Conservation (phyloP, 805 yeast genomes). For the Candida yuanshanica region DNA sequence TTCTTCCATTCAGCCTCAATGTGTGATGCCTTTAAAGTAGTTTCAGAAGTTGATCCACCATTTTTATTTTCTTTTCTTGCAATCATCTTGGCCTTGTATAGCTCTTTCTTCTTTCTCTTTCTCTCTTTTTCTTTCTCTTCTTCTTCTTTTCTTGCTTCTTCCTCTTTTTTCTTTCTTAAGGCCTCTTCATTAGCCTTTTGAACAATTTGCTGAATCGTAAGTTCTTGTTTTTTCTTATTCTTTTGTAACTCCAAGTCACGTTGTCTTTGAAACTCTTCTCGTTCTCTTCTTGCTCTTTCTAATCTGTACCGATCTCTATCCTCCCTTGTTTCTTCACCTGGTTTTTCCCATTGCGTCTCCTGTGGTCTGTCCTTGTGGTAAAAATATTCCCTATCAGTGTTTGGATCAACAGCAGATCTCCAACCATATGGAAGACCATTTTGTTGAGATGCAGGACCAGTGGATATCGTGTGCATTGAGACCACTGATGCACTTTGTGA, state of each 20-base stretch:
- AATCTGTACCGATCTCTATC: slow-evolving; percentile 3
- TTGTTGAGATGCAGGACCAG: slow-evolving; percentile 22
- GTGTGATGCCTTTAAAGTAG: slow-evolving; percentile 1
- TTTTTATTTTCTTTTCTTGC: slow-evolving; percentile 18
- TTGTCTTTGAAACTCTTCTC: slow-evolving; percentile 23
- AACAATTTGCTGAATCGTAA: slow-evolving; percentile 31
- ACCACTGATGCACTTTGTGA: no score
- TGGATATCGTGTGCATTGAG: slow-evolving; percentile 1
- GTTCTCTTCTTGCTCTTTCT: slow-evolving; percentile 26
- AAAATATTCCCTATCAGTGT: slow-evolving; percentile 40
- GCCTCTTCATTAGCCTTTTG: slow-evolving; percentile 32
- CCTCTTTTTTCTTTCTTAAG: slow-evolving; percentile 18
- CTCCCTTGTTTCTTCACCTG: slow-evolving; percentile 25
- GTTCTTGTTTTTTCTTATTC: slow-evolving; percentile 18
- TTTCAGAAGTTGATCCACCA: slow-evolving; percentile 9
- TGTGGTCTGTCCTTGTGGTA: slow-evolving; percentile 35
- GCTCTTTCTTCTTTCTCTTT: slow-evolving; percentile 27
- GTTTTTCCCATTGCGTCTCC: slow-evolving; percentile 57
- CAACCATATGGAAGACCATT: slow-evolving; percentile 40
- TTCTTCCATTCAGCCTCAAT: slow-evolving; percentile 29
- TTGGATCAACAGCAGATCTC: slow-evolving; percentile 43
- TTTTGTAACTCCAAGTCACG: slow-evolving; percentile 20
- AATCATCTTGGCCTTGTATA: slow-evolving; percentile 26
- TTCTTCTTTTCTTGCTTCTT: slow-evolving; percentile 19
- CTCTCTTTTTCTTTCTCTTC: slow-evolving; percentile 11